Evolutionary conservation across 1,139 yeast species (phyloP).

Genomic region (Magnusiomyces ingens): DNA sequence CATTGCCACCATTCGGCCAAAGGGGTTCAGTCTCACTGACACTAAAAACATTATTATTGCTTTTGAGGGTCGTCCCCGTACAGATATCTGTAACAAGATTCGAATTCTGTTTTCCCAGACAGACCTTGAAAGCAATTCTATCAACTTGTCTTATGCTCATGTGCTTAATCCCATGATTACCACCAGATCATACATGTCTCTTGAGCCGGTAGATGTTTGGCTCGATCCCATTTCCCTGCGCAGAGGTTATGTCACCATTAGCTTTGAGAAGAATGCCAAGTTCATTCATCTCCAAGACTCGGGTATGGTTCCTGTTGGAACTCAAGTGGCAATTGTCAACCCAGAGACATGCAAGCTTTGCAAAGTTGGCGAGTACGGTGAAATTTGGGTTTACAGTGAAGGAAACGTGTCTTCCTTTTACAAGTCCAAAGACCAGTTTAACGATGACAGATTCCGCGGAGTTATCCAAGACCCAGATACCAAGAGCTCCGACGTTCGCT

Average conservation of each 20-base stretch:
- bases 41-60: slow-evolving; percentile 82
- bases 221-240: slow-evolving; percentile 83
- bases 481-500: slow-evolving; percentile 57
- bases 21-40: slow-evolving; percentile 53
- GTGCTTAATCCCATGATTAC: slow-evolving; percentile 77
- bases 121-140: slow-evolving; percentile 58
- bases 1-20: slow-evolving; percentile 54
- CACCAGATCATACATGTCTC: slow-evolving; percentile 79
- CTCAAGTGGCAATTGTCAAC: slow-evolving; percentile 89
- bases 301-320: slow-evolving; percentile 93
- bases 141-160: slow-evolving; percentile 75
- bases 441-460: slow-evolving; percentile 48
- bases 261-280: slow-evolving; percentile 59
- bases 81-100: slow-evolving; percentile 46
- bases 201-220: slow-evolving; percentile 82
- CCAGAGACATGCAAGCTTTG: slow-evolving; percentile 82
- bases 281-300: slow-evolving; percentile 84
- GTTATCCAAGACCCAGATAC: slow-evolving; percentile 39
- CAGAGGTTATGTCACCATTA: slow-evolving; percentile 77
- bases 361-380: slow-evolving; percentile 92
- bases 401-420: slow-evolving; percentile 65
- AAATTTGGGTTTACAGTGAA: slow-evolving; percentile 92
- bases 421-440: slow-evolving; percentile 42
- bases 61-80: slow-evolving; percentile 68
- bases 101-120: slow-evolving; percentile 60